Percentiles rank a stretch among this genome's conserved stretches.
Evolutionary conservation across 75 land plant genomes (phyloP).

Genomic region (Selaginella tamariscina): DNA sequence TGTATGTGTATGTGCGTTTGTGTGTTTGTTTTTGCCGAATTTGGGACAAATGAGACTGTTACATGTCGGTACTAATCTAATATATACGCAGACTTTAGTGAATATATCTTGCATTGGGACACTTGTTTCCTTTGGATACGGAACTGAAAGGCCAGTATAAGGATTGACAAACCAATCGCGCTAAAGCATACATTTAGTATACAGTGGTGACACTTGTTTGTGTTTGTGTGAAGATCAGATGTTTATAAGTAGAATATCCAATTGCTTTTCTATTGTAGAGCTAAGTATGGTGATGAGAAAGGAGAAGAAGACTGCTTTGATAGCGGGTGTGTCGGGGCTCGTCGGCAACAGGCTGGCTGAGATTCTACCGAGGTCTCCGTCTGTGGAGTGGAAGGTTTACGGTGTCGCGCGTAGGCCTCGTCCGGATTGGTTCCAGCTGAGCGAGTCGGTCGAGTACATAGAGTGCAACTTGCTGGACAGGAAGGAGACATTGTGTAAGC

Average conservation of each 20-base stretch:
- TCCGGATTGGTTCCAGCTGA: constrained; percentile 16
- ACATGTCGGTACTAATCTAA: not conserved
- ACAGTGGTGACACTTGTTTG: too few relatives aligned
- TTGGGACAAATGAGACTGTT: not conserved
- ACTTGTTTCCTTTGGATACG: too few relatives aligned
- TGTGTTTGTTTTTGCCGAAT: not conserved
- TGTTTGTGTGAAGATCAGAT: too few relatives aligned
- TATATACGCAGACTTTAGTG: not conserved
- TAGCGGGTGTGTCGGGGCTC: constrained; percentile 46
- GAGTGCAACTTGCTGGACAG: constrained; percentile 45
- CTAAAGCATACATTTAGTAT: too few relatives aligned
- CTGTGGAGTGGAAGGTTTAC: constrained; percentile 33
- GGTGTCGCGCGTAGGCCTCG: constrained; percentile 22
- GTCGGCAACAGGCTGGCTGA: constrained; percentile 59
- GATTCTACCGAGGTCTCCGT: constrained; percentile 28
- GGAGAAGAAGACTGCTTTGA: constrained; percentile 20
- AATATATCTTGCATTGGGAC: constrained; percentile 2
- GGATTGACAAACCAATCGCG: not conserved
- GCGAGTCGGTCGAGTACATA: constrained; percentile 17
- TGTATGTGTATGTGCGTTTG: constrained; percentile 9
- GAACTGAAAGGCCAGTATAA: not conserved
- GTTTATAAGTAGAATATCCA: not conserved
- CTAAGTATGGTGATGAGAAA: not conserved
- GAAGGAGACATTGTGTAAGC: constrained; percentile 32
- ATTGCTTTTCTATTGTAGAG: not conserved